Evolutionary conservation across 2,329 filamentous ascomycete genomes (phyloP), one percentile per base, ranked within the genome.

Genomic region (Aspergillus calidoustus): DNA sequence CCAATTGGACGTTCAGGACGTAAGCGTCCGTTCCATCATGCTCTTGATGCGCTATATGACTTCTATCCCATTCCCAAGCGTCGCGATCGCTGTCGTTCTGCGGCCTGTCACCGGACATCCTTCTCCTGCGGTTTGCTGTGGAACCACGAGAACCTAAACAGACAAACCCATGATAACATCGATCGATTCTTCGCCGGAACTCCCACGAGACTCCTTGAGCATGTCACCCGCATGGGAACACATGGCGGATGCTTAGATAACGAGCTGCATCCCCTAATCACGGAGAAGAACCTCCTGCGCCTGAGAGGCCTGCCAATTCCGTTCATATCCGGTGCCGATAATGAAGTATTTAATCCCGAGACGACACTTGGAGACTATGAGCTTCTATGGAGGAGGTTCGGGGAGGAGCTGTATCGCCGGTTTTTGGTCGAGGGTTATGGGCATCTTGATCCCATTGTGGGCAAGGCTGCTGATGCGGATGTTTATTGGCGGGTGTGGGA

Each of bases 61-160:
- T 71, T 78, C 59, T 79, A 78, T 52, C 76, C 77, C 4, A 66
- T 72, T 7, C 70, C 71, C 1, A 22, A 54, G 1, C 11, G 44
- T 7, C 41, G 52, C 3, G 75, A 79, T 44, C 30, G 75, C 4
- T 79, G 77, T 60, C 68, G 64, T 23, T 76, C 73, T 2, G 61
- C 66, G 2, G 66, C 66, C 13, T 79, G 76, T 52, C 76, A 72
- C 56, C 68, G 76, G 3, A 69, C 70, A 46, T 65, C 68, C 19
- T 68, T 79, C 2, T 68, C 68, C 9, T 79, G 76, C 52, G 76
- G 77, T 8, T 66, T 74, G 8, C 70, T 74, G 15, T 79, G 74
- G 73, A 72, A 67, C 9, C 77, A 78, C 51, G 57, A 61, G 2
- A 77, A 77, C 17, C 69, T 79, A 25, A 74, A 74, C 53, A 64